Evolutionary conservation across 768 basidiomycete genomes (phyloP).

Genomic region (Exsudoporus frostii): DNA sequence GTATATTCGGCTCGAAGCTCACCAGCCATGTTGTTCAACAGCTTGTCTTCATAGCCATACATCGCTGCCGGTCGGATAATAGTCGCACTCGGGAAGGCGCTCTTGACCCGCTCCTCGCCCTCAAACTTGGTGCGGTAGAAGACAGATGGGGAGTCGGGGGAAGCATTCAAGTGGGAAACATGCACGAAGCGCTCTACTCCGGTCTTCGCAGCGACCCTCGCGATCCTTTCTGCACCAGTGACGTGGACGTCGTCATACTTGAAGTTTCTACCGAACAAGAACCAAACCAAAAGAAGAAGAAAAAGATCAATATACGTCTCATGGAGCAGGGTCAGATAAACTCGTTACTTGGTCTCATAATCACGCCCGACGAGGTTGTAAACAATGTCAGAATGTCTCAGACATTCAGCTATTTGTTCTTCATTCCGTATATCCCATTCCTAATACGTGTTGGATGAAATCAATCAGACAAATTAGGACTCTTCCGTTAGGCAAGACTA

Average conservation of each 20-base stretch:
- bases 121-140: conserved; percentile 89
- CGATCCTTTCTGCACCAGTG: conserved; percentile 80
- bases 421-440: conserved; percentile 96
- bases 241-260: conserved; percentile 78
- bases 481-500: conserved; percentile 18
- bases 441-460: conserved; percentile 40
- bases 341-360: conserved; percentile 86
- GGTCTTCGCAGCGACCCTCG: conserved; percentile 68
- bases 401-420: conserved; percentile 87
- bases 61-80: conserved; percentile 82
- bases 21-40: conserved; percentile 91
- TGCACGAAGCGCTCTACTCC: conserved; percentile 89
- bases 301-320: conserved; percentile 12
- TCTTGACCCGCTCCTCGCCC: conserved; percentile 84
- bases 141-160: conserved; percentile 67
- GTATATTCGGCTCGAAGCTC: conserved; percentile 32
- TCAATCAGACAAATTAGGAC: conserved; percentile 23
- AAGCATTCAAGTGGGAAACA: conserved; percentile 93
- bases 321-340: conserved; percentile 9
- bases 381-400: conserved; percentile 93
- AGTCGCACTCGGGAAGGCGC: conserved; percentile 80
- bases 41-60: conserved; percentile 94
- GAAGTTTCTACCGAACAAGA: conserved; percentile 68
- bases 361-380: conserved; percentile 95
- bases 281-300: neutral